A percentile compares a stretch with the other conserved stretches of the same genome.
Evolutionary conservation across 257 asterid species (phyloP).

Genomic region (Echites panduratus): DNA sequence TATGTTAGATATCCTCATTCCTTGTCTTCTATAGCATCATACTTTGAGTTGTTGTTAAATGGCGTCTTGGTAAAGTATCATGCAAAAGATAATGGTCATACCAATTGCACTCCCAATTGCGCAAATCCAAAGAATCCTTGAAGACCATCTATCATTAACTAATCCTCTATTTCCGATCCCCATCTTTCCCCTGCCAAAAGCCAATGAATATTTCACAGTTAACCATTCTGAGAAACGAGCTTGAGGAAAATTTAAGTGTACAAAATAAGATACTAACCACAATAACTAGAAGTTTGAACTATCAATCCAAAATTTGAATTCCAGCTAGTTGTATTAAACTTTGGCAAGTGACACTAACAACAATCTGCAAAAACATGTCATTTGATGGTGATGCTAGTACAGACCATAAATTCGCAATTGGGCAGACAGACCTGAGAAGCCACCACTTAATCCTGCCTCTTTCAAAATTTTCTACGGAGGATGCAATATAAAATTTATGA

Average conservation of each 20-base stretch:
- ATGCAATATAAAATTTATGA: too few relatives aligned
- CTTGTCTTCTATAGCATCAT: background rate
- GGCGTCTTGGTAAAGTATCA: background rate
- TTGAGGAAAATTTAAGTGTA: background rate
- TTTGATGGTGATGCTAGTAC: background rate
- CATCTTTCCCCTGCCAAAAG: slow-evolving; percentile 43
- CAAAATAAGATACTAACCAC: background rate
- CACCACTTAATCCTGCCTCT: too few relatives aligned
- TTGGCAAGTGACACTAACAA: background rate
- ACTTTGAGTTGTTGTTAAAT: background rate
- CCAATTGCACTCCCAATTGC: slow-evolving; percentile 90
- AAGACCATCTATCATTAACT: slow-evolving; percentile 79
- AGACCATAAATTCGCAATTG: background rate
- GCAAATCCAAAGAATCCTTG: slow-evolving; percentile 71
- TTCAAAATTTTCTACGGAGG: too few relatives aligned
- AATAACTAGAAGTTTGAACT: background rate
- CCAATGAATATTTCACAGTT: background rate
- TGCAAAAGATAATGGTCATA: slow-evolving; percentile 19
- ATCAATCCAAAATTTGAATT: background rate
- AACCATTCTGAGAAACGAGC: background rate
- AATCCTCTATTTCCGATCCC: slow-evolving; percentile 77
- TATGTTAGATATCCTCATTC: background rate
- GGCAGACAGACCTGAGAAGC: too few relatives aligned
- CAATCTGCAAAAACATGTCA: background rate
- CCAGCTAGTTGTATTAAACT: background rate